Evolutionary conservation across 2,329 filamentous ascomycete genomes (phyloP).

Genomic region (Sphaerulina populicola): DNA sequence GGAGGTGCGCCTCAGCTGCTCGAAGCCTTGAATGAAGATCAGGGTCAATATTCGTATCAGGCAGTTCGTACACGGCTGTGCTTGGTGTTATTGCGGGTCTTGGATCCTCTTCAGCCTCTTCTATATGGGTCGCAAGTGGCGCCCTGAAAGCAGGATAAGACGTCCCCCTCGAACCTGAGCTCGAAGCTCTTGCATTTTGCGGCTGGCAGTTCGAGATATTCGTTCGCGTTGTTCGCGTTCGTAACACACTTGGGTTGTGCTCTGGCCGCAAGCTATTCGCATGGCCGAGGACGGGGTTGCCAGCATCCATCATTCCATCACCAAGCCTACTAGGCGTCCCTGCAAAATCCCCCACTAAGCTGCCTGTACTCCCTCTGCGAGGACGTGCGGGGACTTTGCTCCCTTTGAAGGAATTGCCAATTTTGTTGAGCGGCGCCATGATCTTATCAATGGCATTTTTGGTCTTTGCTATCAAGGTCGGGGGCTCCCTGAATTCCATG

Average conservation of each 20-base stretch:
- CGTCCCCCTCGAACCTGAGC: neutral
- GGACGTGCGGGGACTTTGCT: slow-evolving; percentile 1
- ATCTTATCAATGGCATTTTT: slow-evolving; percentile 1
- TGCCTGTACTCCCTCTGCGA: slow-evolving; percentile 5
- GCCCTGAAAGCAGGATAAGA: neutral
- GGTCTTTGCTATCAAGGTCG: neutral
- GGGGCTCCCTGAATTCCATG: neutral
- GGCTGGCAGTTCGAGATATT: neutral
- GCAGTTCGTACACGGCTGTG: neutral
- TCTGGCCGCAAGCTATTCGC: slow-evolving; percentile 6
- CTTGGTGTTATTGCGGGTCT: too few species aligned
- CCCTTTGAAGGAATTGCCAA: neutral
- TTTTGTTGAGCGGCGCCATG: slow-evolving; percentile 1
- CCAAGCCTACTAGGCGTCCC: neutral
- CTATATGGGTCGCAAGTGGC: neutral
- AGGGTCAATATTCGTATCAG: neutral
- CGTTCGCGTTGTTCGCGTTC: neutral
- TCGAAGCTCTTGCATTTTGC: neutral
- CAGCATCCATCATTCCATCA: neutral
- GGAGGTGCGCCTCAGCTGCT: neutral
- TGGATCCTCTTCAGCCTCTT: neutral
- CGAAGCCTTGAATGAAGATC: neutral
- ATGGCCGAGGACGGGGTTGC: neutral
- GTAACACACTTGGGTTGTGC: slow-evolving; percentile 1
- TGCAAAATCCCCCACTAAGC: neutral